These are phyloP conservation scores for Rhizopogon rudus DNA, from an alignment of 768 basidiomycete species.

Conservation along the genomic window DNA sequence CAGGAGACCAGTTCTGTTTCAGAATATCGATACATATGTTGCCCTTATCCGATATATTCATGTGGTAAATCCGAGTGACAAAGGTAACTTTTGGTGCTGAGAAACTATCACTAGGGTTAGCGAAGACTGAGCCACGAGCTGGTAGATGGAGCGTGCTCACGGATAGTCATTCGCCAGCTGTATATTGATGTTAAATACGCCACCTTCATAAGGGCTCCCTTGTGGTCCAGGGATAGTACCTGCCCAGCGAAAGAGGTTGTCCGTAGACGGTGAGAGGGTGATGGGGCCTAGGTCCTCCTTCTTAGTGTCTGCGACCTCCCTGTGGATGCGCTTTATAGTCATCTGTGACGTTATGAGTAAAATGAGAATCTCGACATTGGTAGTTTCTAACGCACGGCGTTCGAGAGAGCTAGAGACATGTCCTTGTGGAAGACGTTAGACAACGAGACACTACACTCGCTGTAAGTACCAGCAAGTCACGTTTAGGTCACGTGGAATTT, in stretches of 20 bases:
- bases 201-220: slow-evolving; percentile 80
- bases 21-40: slow-evolving; percentile 87
- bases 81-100: slow-evolving; percentile 75
- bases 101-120: slow-evolving; percentile 43
- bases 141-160: slow-evolving; percentile 36
- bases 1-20: slow-evolving; percentile 93
- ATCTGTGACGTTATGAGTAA: slow-evolving; percentile 30
- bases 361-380: no score
- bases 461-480: neutral
- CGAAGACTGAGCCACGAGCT: slow-evolving; percentile 2
- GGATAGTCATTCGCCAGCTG: slow-evolving; percentile 72
- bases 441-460: neutral
- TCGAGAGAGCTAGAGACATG: slow-evolving; percentile 24
- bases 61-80: slow-evolving; percentile 80
- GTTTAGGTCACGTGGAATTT: neutral
- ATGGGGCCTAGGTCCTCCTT: slow-evolving; percentile 81
- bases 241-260: slow-evolving; percentile 68
- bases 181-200: slow-evolving; percentile 66
- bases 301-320: slow-evolving; percentile 74
- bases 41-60: slow-evolving; percentile 81
- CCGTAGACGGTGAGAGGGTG: slow-evolving; percentile 57
- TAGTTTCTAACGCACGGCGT: slow-evolving; percentile 11
- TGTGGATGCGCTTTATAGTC: slow-evolving; percentile 78
- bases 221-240: slow-evolving; percentile 79
- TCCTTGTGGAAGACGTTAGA: neutral